Conservation (phyloP, 129 eudicot genomes). For the Escallonia rubra region DNA sequence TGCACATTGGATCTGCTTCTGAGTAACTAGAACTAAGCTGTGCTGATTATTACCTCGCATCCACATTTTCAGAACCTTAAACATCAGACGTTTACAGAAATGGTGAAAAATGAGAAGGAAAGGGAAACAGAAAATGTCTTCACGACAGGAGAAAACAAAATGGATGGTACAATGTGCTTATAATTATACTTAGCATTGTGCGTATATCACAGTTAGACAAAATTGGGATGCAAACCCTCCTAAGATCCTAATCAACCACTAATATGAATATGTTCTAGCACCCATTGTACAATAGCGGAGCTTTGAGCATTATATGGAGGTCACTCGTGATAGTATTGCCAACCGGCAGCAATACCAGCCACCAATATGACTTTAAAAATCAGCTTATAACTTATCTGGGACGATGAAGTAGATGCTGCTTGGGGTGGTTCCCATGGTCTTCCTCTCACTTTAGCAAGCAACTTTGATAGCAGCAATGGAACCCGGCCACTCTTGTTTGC, state of each 20-base stretch:
- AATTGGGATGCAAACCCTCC: conserved; percentile 11
- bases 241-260: background rate
- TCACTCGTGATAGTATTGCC: conserved; percentile 67
- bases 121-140: too few species aligned
- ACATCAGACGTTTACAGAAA: too few species aligned
- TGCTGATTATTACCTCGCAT: too few species aligned
- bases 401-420: conserved; percentile 33
- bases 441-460: conserved; percentile 66
- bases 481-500: conserved; percentile 34
- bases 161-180: too few species aligned
- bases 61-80: too few species aligned
- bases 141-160: too few species aligned
- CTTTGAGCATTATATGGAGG: conserved; percentile 5
- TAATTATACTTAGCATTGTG: too few species aligned
- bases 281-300: conserved; percentile 23
- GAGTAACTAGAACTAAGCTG: too few species aligned
- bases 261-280: conserved; percentile 12
- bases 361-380: conserved; percentile 47
- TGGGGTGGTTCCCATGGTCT: conserved; percentile 37
- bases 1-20: too few species aligned
- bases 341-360: conserved; percentile 57
- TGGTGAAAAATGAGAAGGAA: too few species aligned
- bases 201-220: background rate
- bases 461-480: conserved; percentile 42
- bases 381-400: conserved; percentile 41